These are phyloP conservation scores for Xylaria sp. DNA, from an alignment of 2,329 filamentous ascomycete genomes.

Conservation along the genomic window DNA sequence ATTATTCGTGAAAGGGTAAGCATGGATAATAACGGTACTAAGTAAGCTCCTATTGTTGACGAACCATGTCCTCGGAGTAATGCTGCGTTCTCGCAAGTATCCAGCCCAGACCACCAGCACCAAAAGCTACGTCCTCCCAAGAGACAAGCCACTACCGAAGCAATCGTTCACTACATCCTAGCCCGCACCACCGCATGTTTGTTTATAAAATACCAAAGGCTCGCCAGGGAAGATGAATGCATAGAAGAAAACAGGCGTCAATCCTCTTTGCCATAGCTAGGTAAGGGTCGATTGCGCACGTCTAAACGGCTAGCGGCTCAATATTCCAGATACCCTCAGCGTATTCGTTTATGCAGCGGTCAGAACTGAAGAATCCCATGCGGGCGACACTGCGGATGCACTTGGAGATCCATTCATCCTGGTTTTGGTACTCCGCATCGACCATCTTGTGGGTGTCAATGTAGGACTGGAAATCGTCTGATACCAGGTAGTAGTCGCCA, in stretches of 20 bases:
- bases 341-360: conserved; percentile 97
- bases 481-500: conserved; percentile 97
- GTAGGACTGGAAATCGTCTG: conserved; percentile 97
- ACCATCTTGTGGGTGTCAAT: conserved; percentile 90
- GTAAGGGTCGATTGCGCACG: neutral
- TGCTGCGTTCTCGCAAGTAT: neutral
- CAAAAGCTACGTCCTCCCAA: neutral
- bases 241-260: neutral
- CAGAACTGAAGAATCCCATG: conserved; percentile 98
- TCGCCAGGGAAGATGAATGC: neutral
- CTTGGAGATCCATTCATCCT: conserved; percentile 93
- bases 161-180: neutral
- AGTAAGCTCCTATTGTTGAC: neutral
- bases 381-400: conserved; percentile 86
- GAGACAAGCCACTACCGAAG: neutral
- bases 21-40: neutral
- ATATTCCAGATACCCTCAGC: conserved; percentile 98
- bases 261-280: neutral
- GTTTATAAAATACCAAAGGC: neutral
- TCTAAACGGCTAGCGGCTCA: conserved; percentile 74
- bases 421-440: conserved; percentile 90
- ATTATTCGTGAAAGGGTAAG: conserved; percentile 14
- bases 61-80: neutral
- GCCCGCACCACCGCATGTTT: neutral
- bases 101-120: neutral